Base-by-base conservation (phyloP, 2,329 filamentous ascomycete species). In the Cladobotryum mycophilum region DNA sequence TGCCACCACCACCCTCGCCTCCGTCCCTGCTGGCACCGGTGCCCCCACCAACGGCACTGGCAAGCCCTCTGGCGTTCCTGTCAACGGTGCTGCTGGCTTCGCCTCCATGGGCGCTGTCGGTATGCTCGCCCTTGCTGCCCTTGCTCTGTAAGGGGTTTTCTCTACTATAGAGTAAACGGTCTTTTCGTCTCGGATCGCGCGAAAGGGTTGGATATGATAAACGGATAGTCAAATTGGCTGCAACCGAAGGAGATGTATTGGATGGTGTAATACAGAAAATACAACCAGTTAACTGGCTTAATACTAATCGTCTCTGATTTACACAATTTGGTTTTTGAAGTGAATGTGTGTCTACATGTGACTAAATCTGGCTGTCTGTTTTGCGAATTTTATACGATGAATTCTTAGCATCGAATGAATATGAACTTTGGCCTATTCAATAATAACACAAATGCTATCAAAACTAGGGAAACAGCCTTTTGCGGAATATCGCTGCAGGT, bases 111-210 rank as follows among this genome's bases (percentile, higher is more conserved):
- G 65, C n/a, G 64, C 56, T 47, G 47, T 67, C 17, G 67, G 64
- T 58, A 58, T 68, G 56, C 56, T 64, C 44, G 63, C 57, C 44
- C 51, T 67, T 43, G 64, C 56, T 53, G 66, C 59, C 52, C 49
- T 70, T 55, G 67, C 67, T 56, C 65, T 70, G 65, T 70, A 70
- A 69, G 36, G 45, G 42, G 41, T 37, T 51, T 48, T 25, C 33
- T 18, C 33, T 25, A 33, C n/a, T 15, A 38, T 9, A 33, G 45
- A 46, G 9, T 12, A 5, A 5, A 45, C 34, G 36, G 25, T 30
- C 25, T 30, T 30, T 30, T 30, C 25, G 25, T 30, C 25, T 30
- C 36, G 47, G 50, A 53, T 49, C 30, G 3, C 14, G 25, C 47
- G 35, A 51, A 37, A 45, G 48, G 48, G 49, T 52, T 53, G 46